Conservation (phyloP, 768 basidiomycete genomes). For the Chalciporus chontae region DNA sequence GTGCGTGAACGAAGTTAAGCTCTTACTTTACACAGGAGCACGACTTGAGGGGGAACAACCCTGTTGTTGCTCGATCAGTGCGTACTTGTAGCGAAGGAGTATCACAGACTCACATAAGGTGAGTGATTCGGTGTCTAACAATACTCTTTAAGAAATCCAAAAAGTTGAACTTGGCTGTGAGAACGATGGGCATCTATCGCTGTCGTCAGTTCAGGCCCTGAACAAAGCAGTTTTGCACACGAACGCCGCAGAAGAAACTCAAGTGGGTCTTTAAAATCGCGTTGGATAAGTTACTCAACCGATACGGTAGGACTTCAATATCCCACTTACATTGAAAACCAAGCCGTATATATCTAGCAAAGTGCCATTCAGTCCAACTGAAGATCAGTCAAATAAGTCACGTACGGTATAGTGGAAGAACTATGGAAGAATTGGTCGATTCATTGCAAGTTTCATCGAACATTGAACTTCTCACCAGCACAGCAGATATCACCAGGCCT, state of each 20-base stretch:
- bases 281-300: conserved; percentile 8
- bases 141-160: conserved; percentile 44
- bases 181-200: conserved; percentile 48
- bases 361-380: background rate
- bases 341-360: conserved; percentile 62
- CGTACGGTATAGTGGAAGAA: conserved; percentile 62
- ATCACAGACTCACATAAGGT: conserved; percentile 35
- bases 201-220: conserved; percentile 5
- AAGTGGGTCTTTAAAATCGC: conserved; percentile 51
- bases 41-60: conserved; percentile 48
- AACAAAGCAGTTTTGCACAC: conserved; percentile 17
- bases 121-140: conserved; percentile 41
- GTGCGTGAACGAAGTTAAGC: background rate
- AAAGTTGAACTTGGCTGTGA: conserved; percentile 44
- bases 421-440: conserved; percentile 28
- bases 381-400: background rate
- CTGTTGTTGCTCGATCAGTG: conserved; percentile 7
- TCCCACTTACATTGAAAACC: conserved; percentile 48
- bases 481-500: conserved; percentile 58
- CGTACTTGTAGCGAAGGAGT: background rate
- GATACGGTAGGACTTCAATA: background rate
- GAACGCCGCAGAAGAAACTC: conserved; percentile 51
- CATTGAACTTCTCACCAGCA: conserved; percentile 41
- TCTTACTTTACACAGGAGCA: conserved; percentile 47
- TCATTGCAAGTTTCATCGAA: background rate